Percentiles rank a stretch among this genome's conserved stretches.
Evolutionary conservation across 345 rosid species (phyloP).

Genomic region (Hypericum perforatum): DNA sequence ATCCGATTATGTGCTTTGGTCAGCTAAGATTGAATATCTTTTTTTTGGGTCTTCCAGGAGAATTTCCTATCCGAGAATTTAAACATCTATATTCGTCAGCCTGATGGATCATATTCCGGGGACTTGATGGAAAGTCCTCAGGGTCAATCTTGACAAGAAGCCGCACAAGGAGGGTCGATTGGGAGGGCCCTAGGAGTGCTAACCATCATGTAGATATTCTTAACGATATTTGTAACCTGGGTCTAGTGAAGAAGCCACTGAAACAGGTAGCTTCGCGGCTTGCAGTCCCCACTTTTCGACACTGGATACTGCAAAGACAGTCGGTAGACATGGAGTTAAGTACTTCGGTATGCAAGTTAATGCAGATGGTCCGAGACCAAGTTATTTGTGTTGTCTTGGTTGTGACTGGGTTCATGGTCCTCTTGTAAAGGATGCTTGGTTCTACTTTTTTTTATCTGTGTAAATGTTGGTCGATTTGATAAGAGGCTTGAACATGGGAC

Average conservation of each 20-base stretch:
- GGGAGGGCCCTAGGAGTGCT: slow-evolving; percentile 30
- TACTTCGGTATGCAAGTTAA: no score
- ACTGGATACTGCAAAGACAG: slow-evolving; percentile 27
- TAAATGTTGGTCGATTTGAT: no score
- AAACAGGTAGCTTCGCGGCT: slow-evolving; percentile 21
- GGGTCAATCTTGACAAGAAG: slow-evolving; percentile 31
- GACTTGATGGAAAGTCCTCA: slow-evolving; percentile 45
- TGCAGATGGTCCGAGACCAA: no score
- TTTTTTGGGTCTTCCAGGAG: slow-evolving; percentile 40
- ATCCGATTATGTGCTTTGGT: no score
- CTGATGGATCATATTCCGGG: slow-evolving; percentile 68
- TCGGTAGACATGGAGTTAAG: no score
- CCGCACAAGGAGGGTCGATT: slow-evolving; percentile 26
- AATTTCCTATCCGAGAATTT: slow-evolving; percentile 50
- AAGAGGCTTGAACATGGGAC: no score
- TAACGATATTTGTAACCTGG: slow-evolving; percentile 33
- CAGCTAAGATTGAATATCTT: no score
- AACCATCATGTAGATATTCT: slow-evolving; percentile 28
- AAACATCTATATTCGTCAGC: slow-evolving; percentile 54
- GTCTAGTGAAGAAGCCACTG: slow-evolving; percentile 30
- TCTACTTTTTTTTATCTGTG: no score
- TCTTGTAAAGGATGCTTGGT: no score
- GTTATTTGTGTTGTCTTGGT: no score
- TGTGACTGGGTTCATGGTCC: no score
- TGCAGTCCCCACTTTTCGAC: slow-evolving; percentile 41